Evolutionary conservation across 108 stramenopile species (phyloP), one percentile per base, ranked within the genome.

Genomic region (Asterionellopsis glacialis): DNA sequence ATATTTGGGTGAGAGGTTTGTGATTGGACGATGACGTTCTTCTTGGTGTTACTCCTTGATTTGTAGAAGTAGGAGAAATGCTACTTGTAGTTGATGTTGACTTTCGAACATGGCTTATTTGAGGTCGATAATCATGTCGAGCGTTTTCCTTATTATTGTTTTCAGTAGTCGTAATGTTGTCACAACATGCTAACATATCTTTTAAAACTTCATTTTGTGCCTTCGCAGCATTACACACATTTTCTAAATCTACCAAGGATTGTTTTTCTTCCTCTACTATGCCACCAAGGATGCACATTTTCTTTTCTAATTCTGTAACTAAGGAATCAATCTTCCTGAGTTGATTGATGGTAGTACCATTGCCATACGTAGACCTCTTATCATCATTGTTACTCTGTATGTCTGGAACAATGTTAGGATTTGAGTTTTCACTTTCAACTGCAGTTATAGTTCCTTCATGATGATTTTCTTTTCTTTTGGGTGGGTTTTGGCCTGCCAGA

Each of bases 181-280:
- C 45, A 22, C 55, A 51, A 4, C 65, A 47, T 26, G 33, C 33
- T 25, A 69, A 12, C 38, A 75, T 48, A 38, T 57, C 18, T 11
- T 53, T 13, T 0, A 79, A 38, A 12, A 68, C n/a, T 11, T 27
- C 28, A 11, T 48, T 47, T 59, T 74, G 73, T 21, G 55, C 61
- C 7, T 65, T 9, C 15, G 73, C 70, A 44, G 58, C 65, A 10
- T 63, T 51, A 41, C 55, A 47, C n/a, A 71, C 59, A 25, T 57
- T 72, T 63, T 75, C 70, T 51, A 79, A 63, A n/a, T 72, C 63
- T 1, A n/a, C 50, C 21, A 66, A 22, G 19, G 73, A 61, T 14
- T 27, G 16, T 16, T 59, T 54, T 25, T 75, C 74, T 48, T 75
- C 74, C 10, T 41, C 51, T 10, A 75, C 58, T 48, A 75, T 75